These are phyloP conservation scores for Xylariaceae sp. DNA, from an alignment of 2,329 filamentous ascomycete genomes.

Conservation along the genomic window DNA sequence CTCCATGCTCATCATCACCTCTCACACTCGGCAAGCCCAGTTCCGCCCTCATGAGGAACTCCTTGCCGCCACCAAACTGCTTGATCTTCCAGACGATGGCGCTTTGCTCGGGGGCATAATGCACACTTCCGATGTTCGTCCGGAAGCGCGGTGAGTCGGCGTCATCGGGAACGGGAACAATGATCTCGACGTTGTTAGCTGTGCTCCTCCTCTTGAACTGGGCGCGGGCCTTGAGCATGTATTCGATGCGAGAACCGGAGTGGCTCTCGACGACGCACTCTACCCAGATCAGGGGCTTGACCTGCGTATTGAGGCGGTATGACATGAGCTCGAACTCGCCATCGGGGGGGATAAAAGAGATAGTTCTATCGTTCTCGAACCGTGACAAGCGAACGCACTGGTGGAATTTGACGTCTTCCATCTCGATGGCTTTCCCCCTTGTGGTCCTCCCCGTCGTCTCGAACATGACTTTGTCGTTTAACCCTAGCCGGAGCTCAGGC, in stretches of 20 bases:
- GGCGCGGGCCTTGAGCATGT: conserved; percentile 96
- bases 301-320: conserved; percentile 96
- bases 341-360: conserved; percentile 97
- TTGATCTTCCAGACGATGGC: conserved; percentile 99
- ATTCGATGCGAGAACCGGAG: conserved; percentile 92
- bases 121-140: conserved; percentile 94
- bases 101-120: conserved; percentile 95
- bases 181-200: conserved; percentile 97
- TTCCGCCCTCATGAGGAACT: conserved; percentile 97
- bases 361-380: conserved; percentile 97
- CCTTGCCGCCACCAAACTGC: conserved; percentile 97
- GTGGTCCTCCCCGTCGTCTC: conserved; percentile 94
- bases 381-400: conserved; percentile 93
- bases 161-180: conserved; percentile 94
- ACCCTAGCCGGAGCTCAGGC: conserved; percentile 87
- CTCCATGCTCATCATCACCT: conserved; percentile 91
- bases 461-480: conserved; percentile 99
- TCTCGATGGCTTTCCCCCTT: conserved; percentile 94
- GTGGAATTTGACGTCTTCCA: conserved; percentile 99
- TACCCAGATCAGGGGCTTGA: conserved; percentile 98
- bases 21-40: conserved; percentile 89
- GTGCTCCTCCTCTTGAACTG: conserved; percentile 98
- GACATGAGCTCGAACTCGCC: conserved; percentile 99
- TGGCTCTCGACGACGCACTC: conserved; percentile 97
- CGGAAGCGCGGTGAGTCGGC: conserved; percentile 94